These are phyloP conservation scores for Nemania abortiva DNA, from an alignment of 2,329 filamentous ascomycete genomes.

Conservation along the genomic window DNA sequence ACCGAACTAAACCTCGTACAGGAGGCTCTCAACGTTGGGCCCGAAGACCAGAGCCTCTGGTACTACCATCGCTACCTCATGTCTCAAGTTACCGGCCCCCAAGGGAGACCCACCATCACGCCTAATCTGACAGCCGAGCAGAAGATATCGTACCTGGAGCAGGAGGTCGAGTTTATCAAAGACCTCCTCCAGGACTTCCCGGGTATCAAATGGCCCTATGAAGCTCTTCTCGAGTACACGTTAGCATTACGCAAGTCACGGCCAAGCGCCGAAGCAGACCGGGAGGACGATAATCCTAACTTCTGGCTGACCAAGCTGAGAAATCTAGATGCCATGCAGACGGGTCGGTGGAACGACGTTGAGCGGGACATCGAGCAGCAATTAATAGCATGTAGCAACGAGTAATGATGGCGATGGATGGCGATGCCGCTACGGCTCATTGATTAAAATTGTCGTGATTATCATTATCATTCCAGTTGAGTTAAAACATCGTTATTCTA, in stretches of 20 bases:
- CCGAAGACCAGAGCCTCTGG: conserved; percentile 96
- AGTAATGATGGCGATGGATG: conserved; percentile 31
- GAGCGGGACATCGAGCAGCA: conserved; percentile 55
- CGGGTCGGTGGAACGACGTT: conserved; percentile 80
- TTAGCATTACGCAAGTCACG: conserved; percentile 68
- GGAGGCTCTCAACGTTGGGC: conserved; percentile 85
- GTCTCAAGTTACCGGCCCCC: conserved; percentile 69
- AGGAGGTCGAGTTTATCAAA: conserved; percentile 80
- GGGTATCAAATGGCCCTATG: conserved; percentile 82
- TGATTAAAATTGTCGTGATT: not conserved
- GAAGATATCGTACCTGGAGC: conserved; percentile 72
- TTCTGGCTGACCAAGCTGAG: conserved; percentile 74
- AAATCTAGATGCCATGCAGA: conserved; percentile 78
- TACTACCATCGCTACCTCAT: conserved; percentile 95
- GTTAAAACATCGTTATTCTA: not conserved
- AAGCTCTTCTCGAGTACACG: conserved; percentile 83
- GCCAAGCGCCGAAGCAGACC: conserved; percentile 55
- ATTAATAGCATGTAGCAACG: conserved; percentile 40
- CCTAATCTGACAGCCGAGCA: conserved; percentile 72
- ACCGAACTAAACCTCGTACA: conserved; percentile 82
- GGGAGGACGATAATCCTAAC: conserved; percentile 59
- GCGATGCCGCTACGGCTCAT: conserved; percentile 14
- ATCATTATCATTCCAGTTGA: not conserved
- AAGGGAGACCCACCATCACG: conserved; percentile 68
- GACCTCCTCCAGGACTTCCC: conserved; percentile 71